Conservation (phyloP, 495 filamentous ascomycete species). For the Aspergillus sclerotioniger region DNA sequence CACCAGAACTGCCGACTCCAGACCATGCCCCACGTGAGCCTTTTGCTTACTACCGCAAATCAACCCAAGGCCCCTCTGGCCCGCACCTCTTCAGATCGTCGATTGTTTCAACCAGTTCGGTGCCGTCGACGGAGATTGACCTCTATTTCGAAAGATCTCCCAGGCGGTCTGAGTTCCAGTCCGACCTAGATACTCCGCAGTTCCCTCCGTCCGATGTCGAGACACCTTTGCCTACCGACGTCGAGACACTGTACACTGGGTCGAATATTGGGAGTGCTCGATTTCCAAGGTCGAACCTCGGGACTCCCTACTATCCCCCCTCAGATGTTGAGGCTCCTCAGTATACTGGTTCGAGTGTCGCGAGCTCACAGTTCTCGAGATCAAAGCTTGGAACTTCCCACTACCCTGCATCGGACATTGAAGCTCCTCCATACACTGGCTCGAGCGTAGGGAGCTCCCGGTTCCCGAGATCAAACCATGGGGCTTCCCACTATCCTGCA, state of each 20-base stretch:
- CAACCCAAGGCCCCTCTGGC: slow-evolving; percentile 61
- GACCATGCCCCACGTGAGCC: slow-evolving; percentile 11
- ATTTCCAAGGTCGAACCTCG: no score
- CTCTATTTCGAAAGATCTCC: slow-evolving; percentile 69
- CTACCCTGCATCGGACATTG: no score
- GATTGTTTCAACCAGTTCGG: slow-evolving; percentile 26
- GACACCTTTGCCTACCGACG: background rate
- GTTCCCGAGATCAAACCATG: no score
- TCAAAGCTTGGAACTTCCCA: no score
- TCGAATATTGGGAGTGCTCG: background rate
- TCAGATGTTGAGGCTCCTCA: no score
- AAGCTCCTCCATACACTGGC: no score
- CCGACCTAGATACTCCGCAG: background rate
- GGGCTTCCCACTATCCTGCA: no score
- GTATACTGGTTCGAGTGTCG: no score
- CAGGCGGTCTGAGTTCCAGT: slow-evolving; percentile 24
- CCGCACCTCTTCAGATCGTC: slow-evolving; percentile 75
- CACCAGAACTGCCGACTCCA: slow-evolving; percentile 18
- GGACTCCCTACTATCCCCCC: no score
- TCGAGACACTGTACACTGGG: background rate
- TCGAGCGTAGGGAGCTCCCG: no score
- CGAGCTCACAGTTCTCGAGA: no score
- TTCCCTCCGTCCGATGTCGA: background rate
- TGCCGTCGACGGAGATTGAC: slow-evolving; percentile 51
- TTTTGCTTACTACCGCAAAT: slow-evolving; percentile 42